Conservation (phyloP, 139 green algal species). For the Zygnema cylindricum region DNA sequence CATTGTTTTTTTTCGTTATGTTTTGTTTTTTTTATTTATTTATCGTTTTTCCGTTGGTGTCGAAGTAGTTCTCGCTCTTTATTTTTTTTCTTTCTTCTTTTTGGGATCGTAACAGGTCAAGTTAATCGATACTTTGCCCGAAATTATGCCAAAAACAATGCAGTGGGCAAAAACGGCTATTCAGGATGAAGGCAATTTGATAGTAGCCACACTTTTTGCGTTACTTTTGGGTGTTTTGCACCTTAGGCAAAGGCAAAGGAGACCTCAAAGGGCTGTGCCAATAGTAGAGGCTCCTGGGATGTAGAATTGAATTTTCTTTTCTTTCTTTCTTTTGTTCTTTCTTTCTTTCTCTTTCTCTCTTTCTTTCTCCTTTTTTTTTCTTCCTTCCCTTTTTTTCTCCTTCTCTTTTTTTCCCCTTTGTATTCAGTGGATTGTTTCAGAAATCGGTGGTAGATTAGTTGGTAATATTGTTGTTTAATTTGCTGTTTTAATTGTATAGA, state of each 20-base stretch:
- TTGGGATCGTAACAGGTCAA: too few species aligned
- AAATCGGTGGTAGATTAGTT: too few species aligned
- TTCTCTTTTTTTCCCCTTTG: not conserved
- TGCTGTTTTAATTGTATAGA: too few species aligned
- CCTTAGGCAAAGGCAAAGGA: constrained; percentile 20
- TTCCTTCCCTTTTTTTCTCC: not conserved
- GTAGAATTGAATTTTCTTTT: not conserved
- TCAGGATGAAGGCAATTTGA: constrained; percentile 10
- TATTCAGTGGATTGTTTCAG: not conserved
- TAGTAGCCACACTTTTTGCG: not conserved
- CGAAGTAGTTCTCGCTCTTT: too few species aligned
- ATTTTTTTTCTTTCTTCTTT: too few species aligned
- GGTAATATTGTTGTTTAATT: too few species aligned
- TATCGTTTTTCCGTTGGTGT: too few species aligned
- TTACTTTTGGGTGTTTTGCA: constrained; percentile 20
- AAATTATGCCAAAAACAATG: not conserved
- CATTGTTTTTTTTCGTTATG: too few species aligned
- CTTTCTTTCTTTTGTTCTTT: not conserved
- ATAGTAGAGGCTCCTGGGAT: not conserved
- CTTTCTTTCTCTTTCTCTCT: not conserved
- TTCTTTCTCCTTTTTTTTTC: not conserved
- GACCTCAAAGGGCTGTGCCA: not conserved
- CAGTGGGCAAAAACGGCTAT: not conserved
- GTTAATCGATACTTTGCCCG: constrained; percentile 20
- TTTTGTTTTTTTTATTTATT: too few species aligned